phyloP scores from a whole-genome alignment of 2,329 filamentous ascomycete genomes.

The Fusarium sp. region DNA sequence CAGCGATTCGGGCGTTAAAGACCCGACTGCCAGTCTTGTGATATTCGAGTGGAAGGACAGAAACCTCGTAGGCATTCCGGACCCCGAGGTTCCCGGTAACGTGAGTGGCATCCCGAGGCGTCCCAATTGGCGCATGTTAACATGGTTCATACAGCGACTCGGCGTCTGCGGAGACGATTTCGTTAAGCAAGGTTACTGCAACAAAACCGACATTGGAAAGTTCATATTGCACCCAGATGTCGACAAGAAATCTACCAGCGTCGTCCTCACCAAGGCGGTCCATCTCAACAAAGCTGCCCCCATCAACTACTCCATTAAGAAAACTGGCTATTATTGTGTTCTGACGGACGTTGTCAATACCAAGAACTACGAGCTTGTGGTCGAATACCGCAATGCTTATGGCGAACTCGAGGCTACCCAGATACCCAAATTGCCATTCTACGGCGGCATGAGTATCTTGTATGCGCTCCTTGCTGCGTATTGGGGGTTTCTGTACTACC shows the following conservation, averaged over 20 bases:
- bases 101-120: constrained; percentile 54
- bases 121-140: constrained; percentile 17
- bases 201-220: constrained; percentile 79
- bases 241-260: constrained; percentile 73
- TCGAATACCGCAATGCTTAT: constrained; percentile 95
- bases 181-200: constrained; percentile 77
- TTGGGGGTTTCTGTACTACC: constrained; percentile 96
- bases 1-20: constrained; percentile 66
- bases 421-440: constrained; percentile 97
- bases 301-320: constrained; percentile 85
- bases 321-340: constrained; percentile 97
- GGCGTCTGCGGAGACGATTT: constrained; percentile 79
- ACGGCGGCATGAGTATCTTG: constrained; percentile 91
- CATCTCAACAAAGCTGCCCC: constrained; percentile 79
- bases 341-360: constrained; percentile 77
- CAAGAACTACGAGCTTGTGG: constrained; percentile 79
- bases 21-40: constrained; percentile 83
- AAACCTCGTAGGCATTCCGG: constrained; percentile 76
- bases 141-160: constrained; percentile 49
- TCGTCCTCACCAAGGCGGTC: constrained; percentile 83
- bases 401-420: constrained; percentile 95
- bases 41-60: constrained; percentile 96
- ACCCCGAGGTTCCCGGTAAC: constrained; percentile 63
- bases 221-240: constrained; percentile 86
- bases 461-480: constrained; percentile 86